phyloP scores from a whole-genome alignment of 257 asterid species.

The Sherardia arvensis region DNA sequence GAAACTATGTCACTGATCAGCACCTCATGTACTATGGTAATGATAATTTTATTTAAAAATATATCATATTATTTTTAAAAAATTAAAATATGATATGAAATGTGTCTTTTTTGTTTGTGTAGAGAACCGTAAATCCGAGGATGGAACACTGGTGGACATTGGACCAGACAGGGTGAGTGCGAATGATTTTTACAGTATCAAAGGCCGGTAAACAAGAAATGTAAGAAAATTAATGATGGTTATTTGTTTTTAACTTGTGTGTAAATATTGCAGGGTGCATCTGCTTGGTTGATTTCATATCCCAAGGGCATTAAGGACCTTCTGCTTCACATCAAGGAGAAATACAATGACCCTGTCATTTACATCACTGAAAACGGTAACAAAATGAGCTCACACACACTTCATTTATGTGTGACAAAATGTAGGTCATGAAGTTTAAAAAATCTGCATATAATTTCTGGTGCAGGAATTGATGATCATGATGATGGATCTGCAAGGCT shows the following conservation, averaged over 20 bases:
- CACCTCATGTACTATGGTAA: not conserved
- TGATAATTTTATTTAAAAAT: not conserved
- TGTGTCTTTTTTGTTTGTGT: not conserved
- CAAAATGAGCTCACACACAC: not conserved
- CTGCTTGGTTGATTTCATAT: not conserved
- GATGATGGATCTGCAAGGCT: slow-evolving; percentile 17
- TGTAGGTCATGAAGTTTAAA: no score
- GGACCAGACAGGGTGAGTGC: not conserved
- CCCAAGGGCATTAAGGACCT: slow-evolving; percentile 5
- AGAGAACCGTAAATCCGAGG: not conserved
- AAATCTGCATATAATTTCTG: not conserved
- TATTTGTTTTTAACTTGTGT: no score
- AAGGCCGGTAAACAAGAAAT: no score
- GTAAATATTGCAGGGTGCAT: not conserved
- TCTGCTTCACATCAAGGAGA: slow-evolving; percentile 19
- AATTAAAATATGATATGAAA: no score
- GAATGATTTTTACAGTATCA: not conserved
- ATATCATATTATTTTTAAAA: not conserved
- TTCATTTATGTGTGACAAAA: not conserved
- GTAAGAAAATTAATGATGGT: no score
- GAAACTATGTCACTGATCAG: slow-evolving; percentile 1
- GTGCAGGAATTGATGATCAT: not conserved
- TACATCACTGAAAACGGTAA: slow-evolving; percentile 44
- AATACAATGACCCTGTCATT: slow-evolving; percentile 29
- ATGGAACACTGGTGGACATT: not conserved